A percentile compares a stretch with the other conserved stretches of the same genome.
These are phyloP conservation scores for Russula griseocarnosa DNA, from an alignment of 768 basidiomycete genomes.

Conservation along the genomic window DNA sequence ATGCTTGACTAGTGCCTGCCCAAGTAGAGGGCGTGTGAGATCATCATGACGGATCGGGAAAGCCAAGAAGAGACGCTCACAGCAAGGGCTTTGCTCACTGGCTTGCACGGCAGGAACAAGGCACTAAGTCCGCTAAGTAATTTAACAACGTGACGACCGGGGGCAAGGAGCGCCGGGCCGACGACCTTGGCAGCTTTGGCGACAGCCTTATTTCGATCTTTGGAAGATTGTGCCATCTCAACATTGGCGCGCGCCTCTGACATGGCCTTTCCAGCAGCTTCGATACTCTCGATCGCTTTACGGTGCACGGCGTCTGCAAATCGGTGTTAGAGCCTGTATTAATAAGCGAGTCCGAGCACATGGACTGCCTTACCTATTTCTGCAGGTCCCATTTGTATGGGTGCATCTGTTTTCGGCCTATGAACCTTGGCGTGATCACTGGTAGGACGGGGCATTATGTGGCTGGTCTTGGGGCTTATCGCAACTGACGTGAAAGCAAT, in stretches of 20 bases:
- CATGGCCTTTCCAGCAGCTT: slow-evolving; percentile 12
- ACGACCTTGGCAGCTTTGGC: slow-evolving; percentile 12
- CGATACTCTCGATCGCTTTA: slow-evolving; percentile 8
- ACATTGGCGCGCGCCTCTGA: not conserved
- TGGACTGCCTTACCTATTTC: not conserved
- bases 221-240: not conserved
- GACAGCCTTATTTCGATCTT: slow-evolving; percentile 11
- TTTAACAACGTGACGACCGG: slow-evolving; percentile 10
- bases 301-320: slow-evolving; percentile 6
- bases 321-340: not conserved
- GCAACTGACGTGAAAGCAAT: not conserved
- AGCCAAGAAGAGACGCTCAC: not conserved
- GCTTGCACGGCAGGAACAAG: slow-evolving; percentile 20
- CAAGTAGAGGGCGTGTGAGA: not conserved
- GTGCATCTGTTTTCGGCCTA: not conserved
- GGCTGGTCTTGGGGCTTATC: not conserved
- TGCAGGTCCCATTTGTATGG: not conserved
- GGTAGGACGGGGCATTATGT: too few species aligned
- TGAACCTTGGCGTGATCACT: too few species aligned
- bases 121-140: slow-evolving; percentile 12
- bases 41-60: not conserved
- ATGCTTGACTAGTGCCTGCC: slow-evolving; percentile 2
- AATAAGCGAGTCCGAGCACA: not conserved
- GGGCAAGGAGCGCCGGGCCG: slow-evolving; percentile 12
- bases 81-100: slow-evolving; percentile 7